A percentile compares a stretch with the other conserved stretches of the same genome.
These are phyloP conservation scores for Monilinia fructigena DNA, from an alignment of 2,329 filamentous ascomycete species.

Conservation along the genomic window DNA sequence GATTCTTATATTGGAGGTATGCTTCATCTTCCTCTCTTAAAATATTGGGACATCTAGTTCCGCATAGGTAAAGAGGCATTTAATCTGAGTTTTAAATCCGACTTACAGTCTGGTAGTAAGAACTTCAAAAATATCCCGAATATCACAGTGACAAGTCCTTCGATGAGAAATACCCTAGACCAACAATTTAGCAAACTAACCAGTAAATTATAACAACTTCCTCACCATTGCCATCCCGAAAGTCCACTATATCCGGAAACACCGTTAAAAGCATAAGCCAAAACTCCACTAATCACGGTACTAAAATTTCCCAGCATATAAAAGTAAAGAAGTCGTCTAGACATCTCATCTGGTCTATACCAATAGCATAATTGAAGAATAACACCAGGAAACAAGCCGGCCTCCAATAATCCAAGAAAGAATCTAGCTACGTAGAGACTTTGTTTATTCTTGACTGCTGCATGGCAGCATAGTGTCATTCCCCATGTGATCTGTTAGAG, in stretches of 20 bases:
- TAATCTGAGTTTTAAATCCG: too few species aligned
- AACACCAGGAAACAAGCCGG: neutral
- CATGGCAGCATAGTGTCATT: neutral
- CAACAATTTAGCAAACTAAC: neutral
- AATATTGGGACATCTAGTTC: too few species aligned
- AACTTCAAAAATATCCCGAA: neutral
- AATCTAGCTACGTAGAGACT: neutral
- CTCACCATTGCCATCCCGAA: neutral
- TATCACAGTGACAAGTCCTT: neutral
- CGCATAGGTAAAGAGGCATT: too few species aligned
- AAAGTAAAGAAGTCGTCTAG: neutral
- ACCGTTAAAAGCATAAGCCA: neutral
- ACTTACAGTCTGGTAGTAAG: neutral
- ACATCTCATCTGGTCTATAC: neutral
- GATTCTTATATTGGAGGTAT: too few species aligned
- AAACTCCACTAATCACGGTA: neutral
- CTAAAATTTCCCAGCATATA: neutral
- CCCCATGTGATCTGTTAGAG: neutral
- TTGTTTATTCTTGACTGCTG: neutral
- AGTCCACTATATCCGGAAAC: neutral
- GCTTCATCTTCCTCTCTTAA: too few species aligned
- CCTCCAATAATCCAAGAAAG: neutral
- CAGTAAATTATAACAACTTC: neutral
- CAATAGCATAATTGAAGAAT: conserved; percentile 1
- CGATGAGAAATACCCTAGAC: neutral